phyloP scores from a whole-genome alignment of 208 protist species.

The Spongospora subterranea region DNA sequence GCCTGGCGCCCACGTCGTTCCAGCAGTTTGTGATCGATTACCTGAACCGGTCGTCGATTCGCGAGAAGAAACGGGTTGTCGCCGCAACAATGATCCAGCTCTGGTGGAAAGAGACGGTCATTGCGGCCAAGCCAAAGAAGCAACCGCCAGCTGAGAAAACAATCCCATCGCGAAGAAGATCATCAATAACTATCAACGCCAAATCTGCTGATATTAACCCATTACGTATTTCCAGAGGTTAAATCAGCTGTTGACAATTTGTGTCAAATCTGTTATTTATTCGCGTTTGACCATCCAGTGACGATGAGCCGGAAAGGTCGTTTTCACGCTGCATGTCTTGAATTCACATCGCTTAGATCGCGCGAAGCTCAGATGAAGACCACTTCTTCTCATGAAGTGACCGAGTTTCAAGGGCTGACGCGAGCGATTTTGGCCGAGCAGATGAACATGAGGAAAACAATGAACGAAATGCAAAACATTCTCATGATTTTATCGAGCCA shows the following conservation, averaged over 20 bases:
- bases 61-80: background rate
- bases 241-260: no score
- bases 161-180: no score
- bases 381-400: background rate
- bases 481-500: no score
- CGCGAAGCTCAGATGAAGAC: constrained; percentile 33
- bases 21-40: constrained; percentile 51
- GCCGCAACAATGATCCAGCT: background rate
- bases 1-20: constrained; percentile 38
- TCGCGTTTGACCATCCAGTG: background rate
- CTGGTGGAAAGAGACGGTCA: constrained; percentile 31
- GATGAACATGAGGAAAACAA: background rate
- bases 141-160: background rate
- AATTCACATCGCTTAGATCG: constrained; percentile 3
- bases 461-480: background rate
- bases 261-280: background rate
- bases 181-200: no score
- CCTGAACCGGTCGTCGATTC: constrained; percentile 2
- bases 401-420: constrained; percentile 37
- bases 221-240: no score
- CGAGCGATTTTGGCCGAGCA: constrained; percentile 15
- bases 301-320: background rate
- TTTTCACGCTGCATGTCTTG: background rate
- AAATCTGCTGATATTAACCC: no score
- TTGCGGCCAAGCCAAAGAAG: background rate